A percentile compares a stretch with the other conserved stretches of the same genome.
phyloP scores from a whole-genome alignment of 495 filamentous ascomycete genomes.

The Aspergillus homomorphus region DNA sequence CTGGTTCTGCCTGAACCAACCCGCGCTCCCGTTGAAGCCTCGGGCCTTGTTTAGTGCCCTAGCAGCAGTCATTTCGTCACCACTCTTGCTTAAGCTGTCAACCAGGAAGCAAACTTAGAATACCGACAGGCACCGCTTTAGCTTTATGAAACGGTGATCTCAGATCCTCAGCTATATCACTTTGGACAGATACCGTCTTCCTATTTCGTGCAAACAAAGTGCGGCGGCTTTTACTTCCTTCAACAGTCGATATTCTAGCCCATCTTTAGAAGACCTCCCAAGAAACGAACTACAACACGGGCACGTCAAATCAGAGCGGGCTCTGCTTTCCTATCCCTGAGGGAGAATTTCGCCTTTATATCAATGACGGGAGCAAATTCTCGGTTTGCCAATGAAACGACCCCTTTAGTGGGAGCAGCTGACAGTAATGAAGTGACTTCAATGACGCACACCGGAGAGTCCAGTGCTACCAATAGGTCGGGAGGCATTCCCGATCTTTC shows the following conservation, averaged over 20 bases:
- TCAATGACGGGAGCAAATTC: slow-evolving; percentile 19
- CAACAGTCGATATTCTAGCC: not conserved
- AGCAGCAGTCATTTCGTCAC: too few relatives aligned
- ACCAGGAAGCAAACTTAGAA: not conserved
- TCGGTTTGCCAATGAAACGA: slow-evolving; percentile 31
- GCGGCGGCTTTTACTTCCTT: not conserved
- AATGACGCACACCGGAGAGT: slow-evolving; percentile 8
- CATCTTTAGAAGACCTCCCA: not conserved
- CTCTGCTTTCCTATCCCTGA: not conserved
- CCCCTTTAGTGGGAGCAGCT: slow-evolving; percentile 36
- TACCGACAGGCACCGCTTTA: not conserved
- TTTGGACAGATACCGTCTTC: not conserved
- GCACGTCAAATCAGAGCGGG: not conserved
- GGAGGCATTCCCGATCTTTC: slow-evolving; percentile 13
- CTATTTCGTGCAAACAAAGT: not conserved
- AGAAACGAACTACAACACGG: not conserved
- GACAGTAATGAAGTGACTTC: slow-evolving; percentile 20
- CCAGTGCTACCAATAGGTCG: slow-evolving; percentile 17
- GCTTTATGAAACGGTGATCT: not conserved
- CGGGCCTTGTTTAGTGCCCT: not conserved
- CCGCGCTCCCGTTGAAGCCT: not conserved
- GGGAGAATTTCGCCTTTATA: not conserved
- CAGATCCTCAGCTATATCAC: not conserved
- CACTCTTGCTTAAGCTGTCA: not conserved
- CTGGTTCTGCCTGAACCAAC: not conserved